Base-by-base conservation (phyloP, 1,284 basidiomycete species). In the Takashimella tepidaria region DNA sequence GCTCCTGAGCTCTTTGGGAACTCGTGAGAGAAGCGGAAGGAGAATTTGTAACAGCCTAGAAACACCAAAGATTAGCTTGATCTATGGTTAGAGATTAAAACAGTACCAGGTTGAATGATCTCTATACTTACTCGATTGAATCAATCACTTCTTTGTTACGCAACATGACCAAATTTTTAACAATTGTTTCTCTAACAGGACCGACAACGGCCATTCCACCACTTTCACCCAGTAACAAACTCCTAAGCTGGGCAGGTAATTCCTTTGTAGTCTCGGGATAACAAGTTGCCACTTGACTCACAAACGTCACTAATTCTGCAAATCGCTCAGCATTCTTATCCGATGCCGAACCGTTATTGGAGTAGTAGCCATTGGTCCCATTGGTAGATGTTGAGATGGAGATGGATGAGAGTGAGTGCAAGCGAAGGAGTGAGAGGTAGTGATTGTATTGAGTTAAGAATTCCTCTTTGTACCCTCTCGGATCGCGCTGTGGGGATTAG, bases 371-470 rank as follows among this genome's bases (percentile, higher is more conserved):
- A 56, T 50, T 37, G 31, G 8, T 37, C 16, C 31, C 31, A 8
- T 8, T 8, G 31, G 54, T 55, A 0, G 66, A 59, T 10, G 64
- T 59, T 1, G 65, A 46, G 0, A 57, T 56, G 8, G 66, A 60
- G 1, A 65, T 67, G 10, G 66, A 63, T 2, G 67, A 61, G 0
- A 72, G 61, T 3, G 69, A 66, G 50, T 74, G 70, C 61, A 98
- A 88, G 67, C 89, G 84, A 42, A 89, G 82, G 54, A 90, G 84
- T 55, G 86, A 89, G 64, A 89, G 84, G 77, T 92, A 98, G 73
- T 98, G 92, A 62, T 92, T 92, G 88, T 92, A 98, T 80, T 98
- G 96, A 60, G 93, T 91, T n/a, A 92, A 73, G 68, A 98, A 99
- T 68, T 99, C 96, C 63, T 98, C 93, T 70, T 85, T 87, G 79